Evolutionary conservation across 1,284 basidiomycete species (phyloP).

Genomic region (Boletus semigastroideus): DNA sequence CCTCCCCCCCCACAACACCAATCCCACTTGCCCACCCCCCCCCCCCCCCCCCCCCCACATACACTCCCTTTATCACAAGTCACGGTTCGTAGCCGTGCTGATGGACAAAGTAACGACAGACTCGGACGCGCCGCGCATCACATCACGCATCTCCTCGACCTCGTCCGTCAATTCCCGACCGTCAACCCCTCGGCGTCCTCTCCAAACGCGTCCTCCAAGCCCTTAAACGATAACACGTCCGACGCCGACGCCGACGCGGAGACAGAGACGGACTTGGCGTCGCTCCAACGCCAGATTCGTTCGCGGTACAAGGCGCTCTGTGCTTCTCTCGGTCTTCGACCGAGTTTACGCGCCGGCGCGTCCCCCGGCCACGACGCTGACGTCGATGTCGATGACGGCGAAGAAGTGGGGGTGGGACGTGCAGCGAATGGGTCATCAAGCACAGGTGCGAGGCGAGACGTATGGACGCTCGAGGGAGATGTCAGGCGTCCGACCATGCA

Average conservation of each 20-base stretch:
- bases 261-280: slow-evolving; percentile 56
- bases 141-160: slow-evolving; percentile 64
- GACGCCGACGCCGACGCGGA: neutral
- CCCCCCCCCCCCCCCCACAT: too few relatives aligned
- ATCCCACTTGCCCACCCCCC: too few relatives aligned
- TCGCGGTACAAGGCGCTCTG: slow-evolving; percentile 88
- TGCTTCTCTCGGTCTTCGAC: slow-evolving; percentile 75
- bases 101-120: too few relatives aligned
- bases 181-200: slow-evolving; percentile 55
- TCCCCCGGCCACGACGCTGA: slow-evolving; percentile 14
- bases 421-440: too few relatives aligned
- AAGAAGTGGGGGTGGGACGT: too few relatives aligned
- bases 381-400: slow-evolving; percentile 5
- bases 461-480: too few relatives aligned
- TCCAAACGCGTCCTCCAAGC: slow-evolving; percentile 11
- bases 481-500: slow-evolving; percentile 26
- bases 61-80: too few relatives aligned
- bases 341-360: slow-evolving; percentile 49
- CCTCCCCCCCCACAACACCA: too few relatives aligned
- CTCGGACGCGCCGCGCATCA: slow-evolving; percentile 63
- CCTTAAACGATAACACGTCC: too few relatives aligned
- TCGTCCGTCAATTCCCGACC: slow-evolving; percentile 76
- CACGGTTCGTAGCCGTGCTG: too few relatives aligned
- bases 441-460: too few relatives aligned
- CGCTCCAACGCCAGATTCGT: slow-evolving; percentile 80